Base-by-base conservation (phyloP, 768 basidiomycete species). In the Royoungia palumana region DNA sequence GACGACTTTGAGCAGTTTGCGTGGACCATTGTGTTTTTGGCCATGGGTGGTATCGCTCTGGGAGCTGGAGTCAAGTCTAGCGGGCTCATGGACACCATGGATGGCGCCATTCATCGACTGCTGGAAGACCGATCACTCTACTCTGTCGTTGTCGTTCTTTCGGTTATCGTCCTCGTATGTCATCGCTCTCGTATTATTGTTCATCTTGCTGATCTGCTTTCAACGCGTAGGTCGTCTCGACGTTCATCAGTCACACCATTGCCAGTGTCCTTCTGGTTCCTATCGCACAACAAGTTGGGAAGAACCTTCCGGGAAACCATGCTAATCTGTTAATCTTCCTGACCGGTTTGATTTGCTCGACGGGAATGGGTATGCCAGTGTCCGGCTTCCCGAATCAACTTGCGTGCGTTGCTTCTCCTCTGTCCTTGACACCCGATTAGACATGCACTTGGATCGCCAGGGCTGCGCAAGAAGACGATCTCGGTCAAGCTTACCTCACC, bases 361-460 rank as follows among this genome's bases (percentile, higher is more conserved):
- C 91, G 6, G 96, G 95, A 2, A 99, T 99, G 96, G 95, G 92
- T 11, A 89, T 98, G 80, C 94, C 95, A 3, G 94, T 98, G 34
- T 94, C 91, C 53, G 96, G 96, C n/a, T 99, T 98, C 75, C 95
- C 95, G 0, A 96, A 97, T 67, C 92, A 96, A 71, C 94, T 92
- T 41, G 92, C 93, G 94, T 94, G 69, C 59, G 88, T 53, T 32
- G 9, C 9, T 13, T 13, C 30, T 25, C 9, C 14, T 17, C 22
- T 28, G 20, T 34, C 10, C 17, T 39, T 24, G 14, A 28, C 13
- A 13, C 28, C 13, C 20, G 1, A 11, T 12, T 32, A 14, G 27
- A 28, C 27, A 9, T 10, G 8, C 27, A 28, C 27, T 10, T 11
- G 20, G 41, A n/a, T 39, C 32, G 36, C 32, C 60, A 91, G 89